Conservation (phyloP, 805 yeast species). For the Yamadazyma insecticola region DNA sequence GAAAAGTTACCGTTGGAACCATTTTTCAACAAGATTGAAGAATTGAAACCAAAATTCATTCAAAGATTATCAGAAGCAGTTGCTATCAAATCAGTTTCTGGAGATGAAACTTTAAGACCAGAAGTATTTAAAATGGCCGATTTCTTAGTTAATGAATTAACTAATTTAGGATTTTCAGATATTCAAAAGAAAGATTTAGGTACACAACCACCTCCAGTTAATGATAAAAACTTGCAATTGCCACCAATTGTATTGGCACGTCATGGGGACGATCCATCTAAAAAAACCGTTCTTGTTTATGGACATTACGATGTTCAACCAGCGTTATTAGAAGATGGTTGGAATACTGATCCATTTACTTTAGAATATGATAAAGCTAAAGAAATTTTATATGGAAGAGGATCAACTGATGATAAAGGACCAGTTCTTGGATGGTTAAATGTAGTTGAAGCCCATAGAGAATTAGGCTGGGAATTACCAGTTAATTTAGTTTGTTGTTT, state of each 20-base stretch:
- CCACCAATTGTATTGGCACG: conserved; percentile 96
- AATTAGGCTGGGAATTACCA: conserved; percentile 81
- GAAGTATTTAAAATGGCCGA: conserved; percentile 87
- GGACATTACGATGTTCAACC: conserved; percentile 99
- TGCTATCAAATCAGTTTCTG: conserved; percentile 90
- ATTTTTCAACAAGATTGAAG: conserved; percentile 62
- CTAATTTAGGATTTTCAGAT: conserved; percentile 71
- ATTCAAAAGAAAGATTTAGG: conserved; percentile 82
- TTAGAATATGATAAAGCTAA: conserved; percentile 56
- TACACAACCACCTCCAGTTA: conserved; percentile 87
- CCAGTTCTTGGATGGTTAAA: conserved; percentile 98
- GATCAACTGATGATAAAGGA: conserved; percentile 96
- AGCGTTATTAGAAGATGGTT: conserved; percentile 86
- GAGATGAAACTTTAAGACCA: conserved; percentile 85
- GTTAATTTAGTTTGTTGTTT: conserved; percentile 90
- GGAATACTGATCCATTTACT: conserved; percentile 89
- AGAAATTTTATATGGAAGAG: conserved; percentile 81
- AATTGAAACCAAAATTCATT: conserved; percentile 70
- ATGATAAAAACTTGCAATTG: conserved; percentile 57
- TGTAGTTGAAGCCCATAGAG: conserved; percentile 83
- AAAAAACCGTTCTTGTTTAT: conserved; percentile 86
- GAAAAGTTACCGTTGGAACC: conserved; percentile 39
- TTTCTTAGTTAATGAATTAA: conserved; percentile 68
- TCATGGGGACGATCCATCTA: conserved; percentile 73
- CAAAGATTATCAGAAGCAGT: conserved; percentile 77